Conservation (phyloP, 805 yeast species). For the Scheffersomyces amazonensis region DNA sequence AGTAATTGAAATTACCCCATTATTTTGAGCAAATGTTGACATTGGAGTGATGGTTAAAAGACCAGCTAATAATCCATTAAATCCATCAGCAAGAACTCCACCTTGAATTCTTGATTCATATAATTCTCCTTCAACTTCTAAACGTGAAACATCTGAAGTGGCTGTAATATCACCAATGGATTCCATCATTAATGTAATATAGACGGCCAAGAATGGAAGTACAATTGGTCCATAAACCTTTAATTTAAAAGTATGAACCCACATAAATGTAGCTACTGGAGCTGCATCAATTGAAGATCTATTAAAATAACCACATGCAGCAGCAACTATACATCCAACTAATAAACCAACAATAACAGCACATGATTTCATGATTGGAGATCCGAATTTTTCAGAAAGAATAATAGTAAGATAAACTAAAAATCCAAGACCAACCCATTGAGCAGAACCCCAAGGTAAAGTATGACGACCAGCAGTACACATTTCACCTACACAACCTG, state of each 20-base stretch:
- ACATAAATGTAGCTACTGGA: constrained; percentile 78
- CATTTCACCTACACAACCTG: constrained; percentile 50
- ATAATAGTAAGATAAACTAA: constrained; percentile 72
- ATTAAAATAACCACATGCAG: constrained; percentile 82
- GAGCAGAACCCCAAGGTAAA: constrained; percentile 81
- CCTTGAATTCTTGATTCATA: constrained; percentile 91
- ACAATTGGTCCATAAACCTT: constrained; percentile 82
- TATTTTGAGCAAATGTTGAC: constrained; percentile 92
- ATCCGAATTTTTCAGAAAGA: constrained; percentile 80
- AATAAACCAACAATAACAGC: constrained; percentile 84
- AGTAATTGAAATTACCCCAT: constrained; percentile 90
- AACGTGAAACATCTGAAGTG: constrained; percentile 84
- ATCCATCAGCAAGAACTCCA: constrained; percentile 86
- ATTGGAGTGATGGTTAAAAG: constrained; percentile 84
- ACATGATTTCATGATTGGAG: constrained; percentile 93
- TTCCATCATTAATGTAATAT: constrained; percentile 83
- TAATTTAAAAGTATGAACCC: constrained; percentile 84
- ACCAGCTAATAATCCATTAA: constrained; percentile 75
- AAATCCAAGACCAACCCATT: constrained; percentile 85
- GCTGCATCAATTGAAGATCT: constrained; percentile 58
- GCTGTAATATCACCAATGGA: constrained; percentile 95
- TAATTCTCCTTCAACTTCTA: constrained; percentile 75
- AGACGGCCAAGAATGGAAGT: constrained; percentile 80
- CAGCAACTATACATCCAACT: constrained; percentile 89
- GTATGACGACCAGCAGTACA: constrained; percentile 29